These are phyloP conservation scores for Pichia sp. DNA, from an alignment of 1,139 yeast genomes.

Conservation along the genomic window DNA sequence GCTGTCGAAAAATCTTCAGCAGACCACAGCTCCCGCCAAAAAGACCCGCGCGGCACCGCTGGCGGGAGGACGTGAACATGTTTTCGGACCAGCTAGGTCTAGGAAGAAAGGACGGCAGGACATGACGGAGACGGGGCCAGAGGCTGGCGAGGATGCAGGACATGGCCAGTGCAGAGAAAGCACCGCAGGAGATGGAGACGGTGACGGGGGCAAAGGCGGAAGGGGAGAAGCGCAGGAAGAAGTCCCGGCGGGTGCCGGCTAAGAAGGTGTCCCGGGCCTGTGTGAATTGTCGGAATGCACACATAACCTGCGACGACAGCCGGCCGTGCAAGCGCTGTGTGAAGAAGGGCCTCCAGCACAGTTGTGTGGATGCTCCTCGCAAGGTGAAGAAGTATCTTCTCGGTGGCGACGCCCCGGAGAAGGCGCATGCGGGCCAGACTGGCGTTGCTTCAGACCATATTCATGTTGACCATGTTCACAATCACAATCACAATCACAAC, in stretches of 20 bases:
- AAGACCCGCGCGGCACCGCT: neutral
- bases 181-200: neutral
- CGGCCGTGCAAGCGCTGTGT: constrained; percentile 85
- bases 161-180: neutral
- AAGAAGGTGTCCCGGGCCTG: constrained; percentile 78
- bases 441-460: neutral
- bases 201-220: no score
- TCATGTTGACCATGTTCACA: neutral
- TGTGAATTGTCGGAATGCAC: constrained; percentile 79
- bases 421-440: neutral
- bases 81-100: neutral
- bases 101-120: neutral
- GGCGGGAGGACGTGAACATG: neutral
- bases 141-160: neutral
- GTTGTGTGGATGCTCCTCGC: constrained; percentile 87
- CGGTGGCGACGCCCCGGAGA: constrained; percentile 31
- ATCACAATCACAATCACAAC: neutral
- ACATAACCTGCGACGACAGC: constrained; percentile 75
- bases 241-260: constrained; percentile 29
- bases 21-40: neutral
- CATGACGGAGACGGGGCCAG: neutral
- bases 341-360: constrained; percentile 58
- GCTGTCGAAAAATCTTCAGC: neutral
- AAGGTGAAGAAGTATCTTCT: constrained; percentile 76
- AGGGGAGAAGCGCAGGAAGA: constrained; percentile 9